Conservation (phyloP, 306 rosid species). For the Casuarina cunninghamiana region DNA sequence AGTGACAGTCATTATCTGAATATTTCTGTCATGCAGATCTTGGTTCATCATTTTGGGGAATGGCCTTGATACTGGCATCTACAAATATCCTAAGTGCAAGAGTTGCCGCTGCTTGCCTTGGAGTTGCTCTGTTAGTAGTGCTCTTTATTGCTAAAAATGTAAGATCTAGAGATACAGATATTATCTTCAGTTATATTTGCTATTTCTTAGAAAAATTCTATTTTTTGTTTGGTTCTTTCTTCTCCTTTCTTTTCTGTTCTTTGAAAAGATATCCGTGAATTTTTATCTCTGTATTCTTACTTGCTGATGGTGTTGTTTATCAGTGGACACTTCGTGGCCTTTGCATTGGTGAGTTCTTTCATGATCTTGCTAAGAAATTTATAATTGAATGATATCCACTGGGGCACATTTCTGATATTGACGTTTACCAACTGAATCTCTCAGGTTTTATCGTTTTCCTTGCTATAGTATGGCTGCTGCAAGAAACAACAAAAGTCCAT, state of each 20-base stretch:
- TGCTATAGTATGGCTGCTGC: slow-evolving; percentile 82
- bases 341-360: slow-evolving; percentile 67
- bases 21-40: slow-evolving; percentile 54
- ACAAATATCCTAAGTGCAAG: slow-evolving; percentile 76
- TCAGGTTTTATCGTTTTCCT: slow-evolving; percentile 85
- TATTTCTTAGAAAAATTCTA: background rate
- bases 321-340: slow-evolving; percentile 99
- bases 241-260: background rate
- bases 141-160: slow-evolving; percentile 91
- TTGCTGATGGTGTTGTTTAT: slow-evolving; percentile 19
- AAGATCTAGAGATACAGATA: slow-evolving; percentile 33
- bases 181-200: slow-evolving; percentile 2
- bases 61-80: slow-evolving; percentile 89
- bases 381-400: slow-evolving; percentile 7
- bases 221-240: slow-evolving; percentile 8
- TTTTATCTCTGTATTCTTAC: slow-evolving; percentile 16
- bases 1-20: slow-evolving; percentile 28
- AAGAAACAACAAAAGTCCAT: slow-evolving; percentile 74
- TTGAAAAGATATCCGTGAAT: background rate
- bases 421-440: slow-evolving; percentile 26
- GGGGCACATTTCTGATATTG: slow-evolving; percentile 17
- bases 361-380: slow-evolving; percentile 16
- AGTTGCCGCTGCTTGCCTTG: slow-evolving; percentile 91
- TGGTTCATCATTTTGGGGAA: slow-evolving; percentile 99
- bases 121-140: slow-evolving; percentile 72